These are phyloP conservation scores for Blepharisma japonicum DNA, from an alignment of 73 alveolate genomes.

Conservation along the genomic window DNA sequence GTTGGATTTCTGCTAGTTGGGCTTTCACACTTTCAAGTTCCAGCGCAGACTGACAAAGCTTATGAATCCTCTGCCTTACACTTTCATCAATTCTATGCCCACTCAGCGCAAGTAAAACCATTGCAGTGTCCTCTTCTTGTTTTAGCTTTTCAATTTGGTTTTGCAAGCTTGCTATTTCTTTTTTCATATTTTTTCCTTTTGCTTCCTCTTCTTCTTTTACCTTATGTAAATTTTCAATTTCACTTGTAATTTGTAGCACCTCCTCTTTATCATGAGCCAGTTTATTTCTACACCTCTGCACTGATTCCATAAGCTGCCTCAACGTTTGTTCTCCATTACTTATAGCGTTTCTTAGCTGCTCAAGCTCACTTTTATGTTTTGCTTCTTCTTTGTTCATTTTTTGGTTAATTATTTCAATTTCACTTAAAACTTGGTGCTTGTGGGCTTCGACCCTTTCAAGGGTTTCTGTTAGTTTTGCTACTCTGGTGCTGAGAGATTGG, in stretches of 20 bases:
- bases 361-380: background rate
- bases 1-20: background rate
- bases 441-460: conserved; percentile 20
- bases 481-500: background rate
- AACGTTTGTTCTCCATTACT: conserved; percentile 2
- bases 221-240: background rate
- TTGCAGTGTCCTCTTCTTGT: conserved; percentile 1
- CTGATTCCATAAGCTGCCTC: conserved; percentile 27
- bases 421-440: background rate
- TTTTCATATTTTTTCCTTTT: background rate
- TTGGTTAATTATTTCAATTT: conserved; percentile 14
- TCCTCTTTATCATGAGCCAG: conserved; percentile 18
- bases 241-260: background rate
- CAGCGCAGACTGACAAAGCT: background rate
- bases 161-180: background rate
- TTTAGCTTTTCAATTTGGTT: background rate
- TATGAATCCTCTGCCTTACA: background rate
- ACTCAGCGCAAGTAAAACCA: background rate
- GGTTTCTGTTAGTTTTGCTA: conserved; percentile 8
- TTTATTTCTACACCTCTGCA: conserved; percentile 20
- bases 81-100: background rate
- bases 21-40: background rate
- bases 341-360: conserved; percentile 4
- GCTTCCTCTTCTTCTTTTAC: background rate
- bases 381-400: conserved; percentile 1